phyloP scores from a whole-genome alignment of 352 stramenopile genomes.

The Phytopythium mirpurense region DNA sequence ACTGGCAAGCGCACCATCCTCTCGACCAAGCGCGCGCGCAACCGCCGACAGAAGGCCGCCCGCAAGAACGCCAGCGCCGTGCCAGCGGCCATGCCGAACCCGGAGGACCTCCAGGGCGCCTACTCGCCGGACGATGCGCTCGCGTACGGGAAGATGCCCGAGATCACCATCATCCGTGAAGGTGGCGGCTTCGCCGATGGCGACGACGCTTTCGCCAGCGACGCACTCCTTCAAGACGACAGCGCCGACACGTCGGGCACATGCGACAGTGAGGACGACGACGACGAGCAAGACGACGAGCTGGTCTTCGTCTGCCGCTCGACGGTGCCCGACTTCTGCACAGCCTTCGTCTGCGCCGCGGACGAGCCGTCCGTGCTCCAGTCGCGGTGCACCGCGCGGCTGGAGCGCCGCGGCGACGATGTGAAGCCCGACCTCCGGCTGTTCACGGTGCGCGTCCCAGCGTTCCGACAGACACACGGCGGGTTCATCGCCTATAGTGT shows the following conservation, averaged over 20 bases:
- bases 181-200: slow-evolving; percentile 13
- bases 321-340: slow-evolving; percentile 57
- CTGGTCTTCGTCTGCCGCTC: slow-evolving; percentile 63
- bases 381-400: slow-evolving; percentile 1
- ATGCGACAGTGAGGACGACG: slow-evolving; percentile 21
- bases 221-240: neutral
- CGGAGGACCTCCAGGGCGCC: slow-evolving; percentile 19
- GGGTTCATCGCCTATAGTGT: slow-evolving; percentile 68
- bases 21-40: slow-evolving; percentile 54
- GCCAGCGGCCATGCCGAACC: slow-evolving; percentile 5
- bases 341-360: slow-evolving; percentile 32
- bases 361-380: slow-evolving; percentile 11
- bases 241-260: slow-evolving; percentile 6
- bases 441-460: slow-evolving; percentile 52
- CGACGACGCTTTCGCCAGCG: slow-evolving; percentile 7
- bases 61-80: slow-evolving; percentile 11
- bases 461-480: slow-evolving; percentile 58
- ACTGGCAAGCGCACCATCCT: slow-evolving; percentile 65
- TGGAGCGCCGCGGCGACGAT: neutral
- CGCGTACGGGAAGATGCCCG: slow-evolving; percentile 1
- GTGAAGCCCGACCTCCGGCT: slow-evolving; percentile 15
- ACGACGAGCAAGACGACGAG: slow-evolving; percentile 45
- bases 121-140: neutral
- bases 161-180: slow-evolving; percentile 17
- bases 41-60: slow-evolving; percentile 35